Conservation (phyloP, 2,329 filamentous ascomycete species). For the Claviceps fusiformis region DNA sequence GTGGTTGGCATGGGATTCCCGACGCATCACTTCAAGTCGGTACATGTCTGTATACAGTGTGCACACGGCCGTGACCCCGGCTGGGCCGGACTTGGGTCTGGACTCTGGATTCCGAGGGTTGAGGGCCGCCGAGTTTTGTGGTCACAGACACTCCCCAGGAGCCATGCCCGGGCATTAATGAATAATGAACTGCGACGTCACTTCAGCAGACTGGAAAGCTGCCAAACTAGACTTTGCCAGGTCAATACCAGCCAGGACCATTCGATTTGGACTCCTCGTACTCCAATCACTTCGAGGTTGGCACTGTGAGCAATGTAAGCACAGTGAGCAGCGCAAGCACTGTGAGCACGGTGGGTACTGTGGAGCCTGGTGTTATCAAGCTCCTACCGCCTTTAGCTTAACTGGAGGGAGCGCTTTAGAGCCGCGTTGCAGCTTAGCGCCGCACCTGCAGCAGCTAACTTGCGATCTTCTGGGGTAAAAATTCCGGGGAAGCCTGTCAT, state of each 20-base stretch:
- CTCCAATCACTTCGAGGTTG: neutral
- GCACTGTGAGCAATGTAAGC: neutral
- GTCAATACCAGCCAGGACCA: neutral
- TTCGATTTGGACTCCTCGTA: neutral
- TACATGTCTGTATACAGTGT: neutral
- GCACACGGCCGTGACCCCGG: neutral
- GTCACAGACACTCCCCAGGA: neutral
- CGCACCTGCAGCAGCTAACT: slow-evolving; percentile 6
- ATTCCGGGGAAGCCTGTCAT: slow-evolving; percentile 14
- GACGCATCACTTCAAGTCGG: neutral
- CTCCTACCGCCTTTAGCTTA: too few species aligned
- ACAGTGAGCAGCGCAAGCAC: neutral
- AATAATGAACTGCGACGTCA: neutral
- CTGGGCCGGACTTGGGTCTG: neutral
- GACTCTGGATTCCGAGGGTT: too few species aligned
- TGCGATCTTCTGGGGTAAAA: slow-evolving; percentile 11
- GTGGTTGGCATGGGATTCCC: neutral
- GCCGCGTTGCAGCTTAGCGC: slow-evolving; percentile 1
- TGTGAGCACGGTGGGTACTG: neutral
- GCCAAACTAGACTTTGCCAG: too few species aligned
- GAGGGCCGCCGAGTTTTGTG: neutral
- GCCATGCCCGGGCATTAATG: neutral
- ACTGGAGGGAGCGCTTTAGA: neutral
- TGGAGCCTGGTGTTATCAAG: neutral
- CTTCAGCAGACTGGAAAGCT: too few species aligned